Evolutionary conservation across 768 basidiomycete species (phyloP).

Genomic region (Trametes cingulata): DNA sequence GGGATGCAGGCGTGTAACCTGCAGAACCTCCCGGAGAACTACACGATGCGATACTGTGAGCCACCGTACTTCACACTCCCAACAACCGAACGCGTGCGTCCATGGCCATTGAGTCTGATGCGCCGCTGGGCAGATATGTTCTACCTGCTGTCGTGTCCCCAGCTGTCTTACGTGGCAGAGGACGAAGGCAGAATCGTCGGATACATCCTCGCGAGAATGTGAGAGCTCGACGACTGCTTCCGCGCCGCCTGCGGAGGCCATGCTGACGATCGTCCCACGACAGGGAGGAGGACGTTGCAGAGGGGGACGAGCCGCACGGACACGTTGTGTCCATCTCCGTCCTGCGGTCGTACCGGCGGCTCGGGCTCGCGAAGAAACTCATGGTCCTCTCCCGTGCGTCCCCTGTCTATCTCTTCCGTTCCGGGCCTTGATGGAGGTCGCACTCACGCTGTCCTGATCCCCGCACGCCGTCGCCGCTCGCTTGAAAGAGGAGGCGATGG

Average conservation of each 20-base stretch:
- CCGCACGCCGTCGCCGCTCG: too few species aligned
- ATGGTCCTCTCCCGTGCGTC: conserved; percentile 85
- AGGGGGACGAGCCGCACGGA: conserved; percentile 65
- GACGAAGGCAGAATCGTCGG: conserved; percentile 87
- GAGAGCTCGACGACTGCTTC: conserved; percentile 25
- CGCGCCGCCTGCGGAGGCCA: not conserved
- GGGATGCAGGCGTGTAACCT: conserved; percentile 92
- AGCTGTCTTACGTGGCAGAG: conserved; percentile 89
- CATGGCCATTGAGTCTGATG: too few species aligned
- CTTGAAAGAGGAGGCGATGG: conserved; percentile 95
- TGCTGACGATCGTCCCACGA: not conserved
- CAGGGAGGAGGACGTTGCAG: conserved; percentile 64
- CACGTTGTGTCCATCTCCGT: conserved; percentile 98
- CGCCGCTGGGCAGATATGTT: too few species aligned
- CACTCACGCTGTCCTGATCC: not conserved
- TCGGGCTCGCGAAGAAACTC: conserved; percentile 87
- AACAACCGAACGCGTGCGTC: not conserved
- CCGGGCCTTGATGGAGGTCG: too few species aligned
- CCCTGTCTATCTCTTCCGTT: not conserved
- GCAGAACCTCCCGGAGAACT: conserved; percentile 90
- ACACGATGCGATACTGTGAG: conserved; percentile 75
- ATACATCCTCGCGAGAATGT: conserved; percentile 93
- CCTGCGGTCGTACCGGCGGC: conserved; percentile 78
- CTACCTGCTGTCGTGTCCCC: conserved; percentile 85
- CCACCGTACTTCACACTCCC: conserved; percentile 8